Evolutionary conservation across 2,329 filamentous ascomycete genomes (phyloP), one percentile per base, ranked within the genome.

Genomic region (Epicoccum sorghinum): DNA sequence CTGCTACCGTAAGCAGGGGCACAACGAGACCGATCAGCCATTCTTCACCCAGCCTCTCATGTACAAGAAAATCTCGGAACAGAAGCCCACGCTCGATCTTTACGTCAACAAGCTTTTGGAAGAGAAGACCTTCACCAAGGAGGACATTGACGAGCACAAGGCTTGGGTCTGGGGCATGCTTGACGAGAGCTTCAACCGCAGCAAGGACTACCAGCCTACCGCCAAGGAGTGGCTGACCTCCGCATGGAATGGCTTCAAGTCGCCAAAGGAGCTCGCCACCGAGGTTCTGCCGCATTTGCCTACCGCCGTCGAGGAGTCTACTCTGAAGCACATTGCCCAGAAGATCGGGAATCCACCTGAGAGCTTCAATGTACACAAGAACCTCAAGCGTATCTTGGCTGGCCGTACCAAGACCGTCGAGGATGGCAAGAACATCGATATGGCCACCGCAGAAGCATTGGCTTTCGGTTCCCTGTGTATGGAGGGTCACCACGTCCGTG

Each of bases 101-200:
- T 99, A 99, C 75, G 86, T 95, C 65, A 86, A 96, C 71, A 90
- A 96, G 82, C 87, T 99, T 48, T 82, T 97, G 38, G 83, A 91
- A 59, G 93, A 97, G 71, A 91, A 93, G 67, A 96, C 90, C 48
- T 99, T 99, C 80, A 96, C 91, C 65, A 93, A 96, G 80, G 93
- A 95, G 69, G 95, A 99, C 73, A 89, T 99, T 57, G 93, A 99
- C 55, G 95, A 99, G 83, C 95, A 99, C 84, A 96, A 96, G 84
- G 90, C 96, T 77, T 99, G 95, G 95, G 95, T 98, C 56, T 99
- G 93, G 95, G 90, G 90, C 59, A 98, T 98, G 93, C 84, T 99
- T 53, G 93, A 96, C 72, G 93, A 98, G 77, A 97, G 92, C 80
- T 99, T 98, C 78, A 84, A 91, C 69, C 92, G 93, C 78, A 96